phyloP scores from a whole-genome alignment of 768 basidiomycete species.

The Russula ochroleuca region DNA sequence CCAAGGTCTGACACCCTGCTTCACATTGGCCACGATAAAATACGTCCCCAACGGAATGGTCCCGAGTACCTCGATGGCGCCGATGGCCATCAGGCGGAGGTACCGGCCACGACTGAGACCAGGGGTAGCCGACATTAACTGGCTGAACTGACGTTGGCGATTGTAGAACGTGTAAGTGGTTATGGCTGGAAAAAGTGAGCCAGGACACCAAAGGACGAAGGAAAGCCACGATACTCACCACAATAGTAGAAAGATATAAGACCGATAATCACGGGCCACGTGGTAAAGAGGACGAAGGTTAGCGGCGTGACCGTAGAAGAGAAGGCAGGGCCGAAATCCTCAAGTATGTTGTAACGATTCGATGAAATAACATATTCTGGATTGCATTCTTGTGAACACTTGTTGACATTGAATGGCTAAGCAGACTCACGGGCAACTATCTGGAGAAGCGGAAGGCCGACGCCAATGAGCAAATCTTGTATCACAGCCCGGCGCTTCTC shows the following conservation, averaged over 20 bases:
- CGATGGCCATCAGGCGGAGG: neutral
- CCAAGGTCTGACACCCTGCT: conserved; percentile 31
- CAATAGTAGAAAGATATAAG: conserved; percentile 36
- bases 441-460: conserved; percentile 24
- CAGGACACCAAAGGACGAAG: too few species aligned
- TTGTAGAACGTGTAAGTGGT: conserved; percentile 31
- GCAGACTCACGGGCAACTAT: neutral
- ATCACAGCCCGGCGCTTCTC: neutral
- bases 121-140: conserved; percentile 8
- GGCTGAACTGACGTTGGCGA: conserved; percentile 30
- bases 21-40: neutral
- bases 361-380: neutral
- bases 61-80: neutral
- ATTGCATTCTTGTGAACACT: neutral
- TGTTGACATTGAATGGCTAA: neutral
- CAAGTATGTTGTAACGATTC: conserved; percentile 18
- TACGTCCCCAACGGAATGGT: neutral
- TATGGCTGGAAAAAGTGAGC: conserved; percentile 25
- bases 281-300: conserved; percentile 33
- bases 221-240: conserved; percentile 31
- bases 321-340: conserved; percentile 46
- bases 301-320: conserved; percentile 34
- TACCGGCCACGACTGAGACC: neutral
- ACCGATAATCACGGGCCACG: conserved; percentile 29
- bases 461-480: conserved; percentile 32